Evolutionary conservation across 2,329 filamentous ascomycete genomes (phyloP).

Genomic region (Westerdykella ornata): DNA sequence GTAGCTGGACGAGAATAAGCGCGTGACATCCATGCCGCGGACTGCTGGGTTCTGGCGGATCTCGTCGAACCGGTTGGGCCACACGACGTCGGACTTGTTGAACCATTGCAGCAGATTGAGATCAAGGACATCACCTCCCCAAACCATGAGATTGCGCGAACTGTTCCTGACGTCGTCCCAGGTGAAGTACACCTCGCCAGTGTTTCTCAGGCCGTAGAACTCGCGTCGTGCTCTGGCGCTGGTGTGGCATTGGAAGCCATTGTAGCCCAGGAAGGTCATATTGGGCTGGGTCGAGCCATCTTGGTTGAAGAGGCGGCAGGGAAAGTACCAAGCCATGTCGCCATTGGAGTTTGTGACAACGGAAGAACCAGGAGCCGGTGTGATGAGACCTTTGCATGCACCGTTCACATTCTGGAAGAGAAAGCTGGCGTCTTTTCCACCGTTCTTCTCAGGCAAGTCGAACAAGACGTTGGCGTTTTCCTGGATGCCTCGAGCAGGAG

Average conservation of each 20-base stretch:
- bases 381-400: constrained; percentile 88
- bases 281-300: constrained; percentile 81
- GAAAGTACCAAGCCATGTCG: constrained; percentile 94
- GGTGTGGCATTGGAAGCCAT: constrained; percentile 87
- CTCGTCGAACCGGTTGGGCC: constrained; percentile 71
- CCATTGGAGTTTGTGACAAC: constrained; percentile 64
- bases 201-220: constrained; percentile 65
- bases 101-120: constrained; percentile 86
- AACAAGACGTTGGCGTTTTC: constrained; percentile 72
- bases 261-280: constrained; percentile 64
- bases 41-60: constrained; percentile 66
- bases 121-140: constrained; percentile 89
- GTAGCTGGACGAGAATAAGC: constrained; percentile 67
- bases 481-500: constrained; percentile 71
- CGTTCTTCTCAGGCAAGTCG: constrained; percentile 73
- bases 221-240: constrained; percentile 57
- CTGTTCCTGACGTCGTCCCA: constrained; percentile 91
- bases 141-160: constrained; percentile 85
- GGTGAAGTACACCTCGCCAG: constrained; percentile 89
- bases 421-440: constrained; percentile 91
- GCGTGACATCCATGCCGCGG: constrained; percentile 80
- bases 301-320: constrained; percentile 85
- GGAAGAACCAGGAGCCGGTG: constrained; percentile 59
- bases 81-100: constrained; percentile 69
- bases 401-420: constrained; percentile 98